phyloP scores from a whole-genome alignment of 176 grass and related monocot genomes.

The Otatea glauca region DNA sequence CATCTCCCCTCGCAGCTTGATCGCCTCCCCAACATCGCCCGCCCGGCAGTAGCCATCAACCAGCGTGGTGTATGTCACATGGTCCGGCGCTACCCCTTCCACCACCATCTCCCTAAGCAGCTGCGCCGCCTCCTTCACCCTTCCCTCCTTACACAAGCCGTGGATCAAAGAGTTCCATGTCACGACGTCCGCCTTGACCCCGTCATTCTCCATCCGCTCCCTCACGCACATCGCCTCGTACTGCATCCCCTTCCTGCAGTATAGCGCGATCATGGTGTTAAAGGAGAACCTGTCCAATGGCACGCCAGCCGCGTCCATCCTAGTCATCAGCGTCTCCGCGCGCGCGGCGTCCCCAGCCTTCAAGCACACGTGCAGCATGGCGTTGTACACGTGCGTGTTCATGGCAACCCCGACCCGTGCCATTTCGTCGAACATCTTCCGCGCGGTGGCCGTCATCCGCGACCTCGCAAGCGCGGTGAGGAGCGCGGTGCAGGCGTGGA shows the following conservation, averaged over 20 bases:
- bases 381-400: slow-evolving; percentile 80
- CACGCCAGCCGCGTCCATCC: slow-evolving; percentile 62
- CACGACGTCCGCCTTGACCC: slow-evolving; percentile 59
- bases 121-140: slow-evolving; percentile 65
- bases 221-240: slow-evolving; percentile 77
- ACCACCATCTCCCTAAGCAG: slow-evolving; percentile 62
- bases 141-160: slow-evolving; percentile 75
- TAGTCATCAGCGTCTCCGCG: slow-evolving; percentile 53
- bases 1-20: slow-evolving; percentile 68
- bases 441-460: slow-evolving; percentile 66
- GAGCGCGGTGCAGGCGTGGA: slow-evolving; percentile 67
- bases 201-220: slow-evolving; percentile 71
- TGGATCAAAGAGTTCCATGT: slow-evolving; percentile 82
- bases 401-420: slow-evolving; percentile 34
- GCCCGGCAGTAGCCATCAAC: slow-evolving; percentile 80
- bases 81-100: slow-evolving; percentile 36
- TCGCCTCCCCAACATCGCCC: slow-evolving; percentile 54
- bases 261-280: slow-evolving; percentile 82
- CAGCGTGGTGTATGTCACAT: slow-evolving; percentile 78
- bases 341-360: slow-evolving; percentile 62
- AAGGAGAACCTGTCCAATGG: slow-evolving; percentile 67
- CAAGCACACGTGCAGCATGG: slow-evolving; percentile 85
- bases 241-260: slow-evolving; percentile 78
- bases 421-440: slow-evolving; percentile 74
- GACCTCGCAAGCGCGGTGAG: slow-evolving; percentile 62